Base-by-base conservation (phyloP, 2,329 filamentous ascomycete genomes). In the Cercospora berteroae region DNA sequence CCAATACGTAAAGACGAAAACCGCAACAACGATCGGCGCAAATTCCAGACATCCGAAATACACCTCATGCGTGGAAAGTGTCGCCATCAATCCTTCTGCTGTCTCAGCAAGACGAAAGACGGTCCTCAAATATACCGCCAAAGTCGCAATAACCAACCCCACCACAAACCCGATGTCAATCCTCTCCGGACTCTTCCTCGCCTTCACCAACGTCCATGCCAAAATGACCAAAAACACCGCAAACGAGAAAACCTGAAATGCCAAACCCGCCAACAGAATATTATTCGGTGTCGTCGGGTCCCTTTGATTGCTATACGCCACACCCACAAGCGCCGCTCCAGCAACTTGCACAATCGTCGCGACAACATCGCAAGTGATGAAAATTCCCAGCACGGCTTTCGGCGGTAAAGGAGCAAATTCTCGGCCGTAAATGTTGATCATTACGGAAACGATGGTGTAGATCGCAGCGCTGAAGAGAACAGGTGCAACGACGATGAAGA, bases 401-500 rank as follows among this genome's bases (percentile, higher is more conserved):
- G 84, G 82, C 1, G 79, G 78, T 4, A 86, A 74, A 2, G 82
- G 79, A 0, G 83, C 79, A 71, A 83, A 82, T 25, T 77, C 71
- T 3, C 76, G 74, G 2, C 82, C 83, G 42, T 83, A 78, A 9
- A 79, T 76, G 52, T 79, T 78, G 60, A 87, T 85, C 33, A 87
- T 76, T 3, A 82, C 79, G 0, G 81, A 83, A 6, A 87, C 78
- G 57, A 85, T 78, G n/a, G 83, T 83, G 78, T 87, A 88, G 60
- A 87, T 83, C 0, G 82, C 81, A 0, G 86, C 86, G 16, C 83
- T 81, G 75, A 87, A 82, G 72, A 87, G 85, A 42, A 88, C 86
- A 1, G 86, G 86, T 0, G 85, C 85, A 0, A 84, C 83, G 68
- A 88, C 85, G 74, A 88, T 86, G 79, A 86, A 86, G 79, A 88